phyloP scores from a whole-genome alignment of 768 basidiomycete species.

The Panaeolus papilionaceus region DNA sequence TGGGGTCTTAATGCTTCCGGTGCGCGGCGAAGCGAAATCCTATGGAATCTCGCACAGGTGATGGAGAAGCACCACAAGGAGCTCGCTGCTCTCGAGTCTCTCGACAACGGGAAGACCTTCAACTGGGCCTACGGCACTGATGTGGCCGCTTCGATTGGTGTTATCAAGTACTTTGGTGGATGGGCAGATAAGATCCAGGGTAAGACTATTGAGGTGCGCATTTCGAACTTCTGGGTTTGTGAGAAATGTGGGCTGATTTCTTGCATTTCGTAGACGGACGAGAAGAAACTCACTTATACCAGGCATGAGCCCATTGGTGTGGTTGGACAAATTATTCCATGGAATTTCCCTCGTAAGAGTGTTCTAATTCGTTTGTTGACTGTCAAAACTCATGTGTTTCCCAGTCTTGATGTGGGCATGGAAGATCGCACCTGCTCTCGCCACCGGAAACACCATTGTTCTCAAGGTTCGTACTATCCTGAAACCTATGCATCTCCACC shows the following conservation, averaged over 20 bases:
- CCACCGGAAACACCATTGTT: conserved; percentile 80
- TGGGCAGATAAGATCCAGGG: conserved; percentile 89
- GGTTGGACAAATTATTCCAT: conserved; percentile 65
- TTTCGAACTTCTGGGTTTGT: too few species aligned
- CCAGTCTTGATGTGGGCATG: conserved; percentile 66
- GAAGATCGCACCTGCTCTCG: conserved; percentile 86
- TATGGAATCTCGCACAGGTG: conserved; percentile 68
- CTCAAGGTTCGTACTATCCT: conserved; percentile 49
- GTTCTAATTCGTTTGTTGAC: neutral
- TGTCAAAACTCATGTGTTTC: neutral
- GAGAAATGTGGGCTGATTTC: too few species aligned
- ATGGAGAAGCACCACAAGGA: conserved; percentile 68
- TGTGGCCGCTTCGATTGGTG: conserved; percentile 49
- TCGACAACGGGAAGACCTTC: conserved; percentile 73
- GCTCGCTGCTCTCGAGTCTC: conserved; percentile 74
- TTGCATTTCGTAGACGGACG: too few species aligned
- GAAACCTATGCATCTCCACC: neutral
- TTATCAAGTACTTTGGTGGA: conserved; percentile 83
- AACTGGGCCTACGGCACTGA: conserved; percentile 54
- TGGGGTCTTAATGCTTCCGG: conserved; percentile 76
- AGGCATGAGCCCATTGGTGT: conserved; percentile 72
- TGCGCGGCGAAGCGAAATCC: conserved; percentile 53
- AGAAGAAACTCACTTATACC: conserved; percentile 68
- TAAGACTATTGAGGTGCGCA: conserved; percentile 78
- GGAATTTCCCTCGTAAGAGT: conserved; percentile 66